Evolutionary conservation across 2,329 filamentous ascomycete species (phyloP), one percentile per base, ranked within the genome.

Genomic region (Monilinia aucupariae): DNA sequence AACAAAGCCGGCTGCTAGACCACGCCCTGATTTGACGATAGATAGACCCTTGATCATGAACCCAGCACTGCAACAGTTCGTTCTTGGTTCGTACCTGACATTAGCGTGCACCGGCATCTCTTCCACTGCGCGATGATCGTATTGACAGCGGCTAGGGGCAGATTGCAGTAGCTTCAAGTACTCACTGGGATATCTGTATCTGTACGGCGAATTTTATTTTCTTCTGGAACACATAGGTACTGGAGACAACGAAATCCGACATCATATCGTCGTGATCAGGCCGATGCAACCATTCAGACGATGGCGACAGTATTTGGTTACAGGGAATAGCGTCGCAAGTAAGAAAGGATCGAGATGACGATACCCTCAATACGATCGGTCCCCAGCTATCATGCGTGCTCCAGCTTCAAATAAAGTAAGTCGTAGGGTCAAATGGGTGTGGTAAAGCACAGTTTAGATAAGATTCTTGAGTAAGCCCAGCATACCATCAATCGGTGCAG

Each of bases 71-170:
- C 41, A 37, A 58, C 54, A 65, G 54, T 52, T 56, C 60, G 63
- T 55, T 56, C 56, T 49, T 62, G 56, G 56, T 64, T 66, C 63
- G 66, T 68, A 68, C 66, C 66, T 68, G 66, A 47, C 66, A 67
- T 65, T 68, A 68, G 63, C 59, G 63, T 51, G 32, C n/a, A 51
- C n/a, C 55, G 50, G 59, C 49, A 54, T 61, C 59, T 48, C 41
- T 64, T 51, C 37, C 25, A 41, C 43, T 50, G 58, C 58, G 58
- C 58, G 58, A 64, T 61, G 62, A 64, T 64, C 62, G 62, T 55
- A 47, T 48, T 62, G 52, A 62, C 59, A 62, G 63, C 59, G 59
- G 47, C 49, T 59, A 59, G 51, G 60, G 45, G 43, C 60, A 34
- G 32, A 43, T 48, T 62, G 49, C 49, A 54, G 59, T 61, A 61